phyloP scores from a whole-genome alignment of 352 stramenopile genomes.

The Poterioochromonas sp. region DNA sequence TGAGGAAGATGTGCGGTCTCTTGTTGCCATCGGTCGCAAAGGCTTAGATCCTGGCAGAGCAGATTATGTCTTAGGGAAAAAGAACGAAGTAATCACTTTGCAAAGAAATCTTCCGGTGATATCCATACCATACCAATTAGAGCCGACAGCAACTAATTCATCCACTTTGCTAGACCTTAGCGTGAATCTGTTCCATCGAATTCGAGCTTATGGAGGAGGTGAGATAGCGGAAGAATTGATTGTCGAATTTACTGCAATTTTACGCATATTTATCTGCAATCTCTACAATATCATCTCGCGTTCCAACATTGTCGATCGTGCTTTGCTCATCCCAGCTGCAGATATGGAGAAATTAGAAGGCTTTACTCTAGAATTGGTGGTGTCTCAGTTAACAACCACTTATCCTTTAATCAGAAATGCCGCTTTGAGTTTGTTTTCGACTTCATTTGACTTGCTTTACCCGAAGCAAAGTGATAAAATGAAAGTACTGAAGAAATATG shows the following conservation, averaged over 20 bases:
- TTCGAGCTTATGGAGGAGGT: neutral
- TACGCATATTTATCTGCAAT: neutral
- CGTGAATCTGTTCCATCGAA: neutral
- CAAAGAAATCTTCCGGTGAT: neutral
- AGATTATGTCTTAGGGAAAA: neutral
- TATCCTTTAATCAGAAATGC: neutral
- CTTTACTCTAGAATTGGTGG: neutral
- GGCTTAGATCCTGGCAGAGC: neutral
- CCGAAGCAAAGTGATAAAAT: constrained; percentile 36
- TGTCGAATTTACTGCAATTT: neutral
- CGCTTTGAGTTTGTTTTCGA: constrained; percentile 31
- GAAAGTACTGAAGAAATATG: constrained; percentile 35
- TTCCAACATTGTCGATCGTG: neutral
- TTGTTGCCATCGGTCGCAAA: neutral
- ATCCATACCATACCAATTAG: neutral
- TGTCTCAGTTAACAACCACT: neutral
- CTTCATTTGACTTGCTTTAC: constrained; percentile 41
- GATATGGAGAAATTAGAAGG: neutral
- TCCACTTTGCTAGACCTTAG: neutral
- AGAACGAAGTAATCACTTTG: neutral
- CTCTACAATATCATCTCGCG: neutral
- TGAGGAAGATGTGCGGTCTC: neutral
- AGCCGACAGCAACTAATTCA: neutral
- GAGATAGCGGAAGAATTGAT: neutral
- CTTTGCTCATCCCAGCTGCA: neutral